Base-by-base conservation (phyloP, 495 filamentous ascomycete species). In the Aspergillus taichungensis region DNA sequence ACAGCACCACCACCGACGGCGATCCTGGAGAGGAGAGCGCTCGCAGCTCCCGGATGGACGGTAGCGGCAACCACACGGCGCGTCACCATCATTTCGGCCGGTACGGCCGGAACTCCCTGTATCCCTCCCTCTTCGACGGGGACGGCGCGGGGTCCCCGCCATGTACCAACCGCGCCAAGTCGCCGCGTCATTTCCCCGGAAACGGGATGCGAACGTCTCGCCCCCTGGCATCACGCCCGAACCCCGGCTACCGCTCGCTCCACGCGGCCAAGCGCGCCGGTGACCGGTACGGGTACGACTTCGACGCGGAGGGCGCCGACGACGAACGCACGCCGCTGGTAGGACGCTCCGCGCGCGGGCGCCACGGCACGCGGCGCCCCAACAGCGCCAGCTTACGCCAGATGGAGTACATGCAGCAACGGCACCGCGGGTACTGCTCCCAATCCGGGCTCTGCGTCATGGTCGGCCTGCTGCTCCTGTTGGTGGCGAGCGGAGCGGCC, bases 311-410 rank as follows among this genome's bases (percentile, higher is more conserved):
- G 47, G 85, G 85, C 12, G 88, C 85, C 18, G 91, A 95, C 57
- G 91, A 96, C 59, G 92, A 98, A 63, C 79, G 83, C 30, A 89
- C 88, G 2, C 91, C 92, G 1, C 71, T 98, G 38, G 77, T 96
- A 6, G 77, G 80, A 7, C 77, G 86, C 10, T 69, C 71, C 27
- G 67, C 72, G 12, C 77, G 87, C 34, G 73, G 69, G 48, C 84
- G 87, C 27, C 71, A 76, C 38, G 60, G 52, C 12, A 68, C 73
- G n/a, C 68, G 76, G 24, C 71, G 78, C 13, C 76, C 76, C 5
- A 65, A 67, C 30, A 82, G 76, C 52, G 73, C 69, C 9, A 80
- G 74, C 37, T 55, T 85, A 35, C 84, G 88, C 42, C 80, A 87
- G 34, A 69, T 89, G 49, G 89, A 95, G 50, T 72, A 85, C 41